Base-by-base conservation (phyloP, 2,329 filamentous ascomycete species). In the Hortaea werneckii region DNA sequence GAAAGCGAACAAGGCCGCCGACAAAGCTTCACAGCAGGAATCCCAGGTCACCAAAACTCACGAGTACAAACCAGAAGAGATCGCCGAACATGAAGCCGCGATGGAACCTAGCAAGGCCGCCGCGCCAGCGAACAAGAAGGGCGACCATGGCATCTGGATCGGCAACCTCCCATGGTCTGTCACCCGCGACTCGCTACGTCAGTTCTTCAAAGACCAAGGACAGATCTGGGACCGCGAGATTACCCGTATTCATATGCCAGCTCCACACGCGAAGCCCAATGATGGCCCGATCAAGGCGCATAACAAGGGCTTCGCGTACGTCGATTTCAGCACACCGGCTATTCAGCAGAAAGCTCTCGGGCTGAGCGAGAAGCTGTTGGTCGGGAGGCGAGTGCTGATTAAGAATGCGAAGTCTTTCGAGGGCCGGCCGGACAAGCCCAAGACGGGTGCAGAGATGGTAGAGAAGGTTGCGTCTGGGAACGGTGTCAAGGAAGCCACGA, bases 301-400 rank as follows among this genome's bases (percentile, higher is more conserved):
- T 57, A 98, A 96, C 71, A 90, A 85, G 67, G 94, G 92, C 11
- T 98, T 95, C 62, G 92, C 92, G 45, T 98, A 98, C 62, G 81
- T 98, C 53, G 94, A 98, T 64, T 95, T 98, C 62, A 72, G 79
- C 40, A 83, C 77, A 26, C 60, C 72, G 13, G 76, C 82, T 37
- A 77, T 81, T 38, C 77, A 88, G 59, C 72, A 87, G 30, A 79
- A 82, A n/a, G 89, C 88, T 40, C 76, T 95, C 52, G 83, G 80
- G 2, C 72, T 95, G 37, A 94, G 85, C n/a, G 92, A 98, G 67
- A 85, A 82, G 37, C 77, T 88, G 43, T 71, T 94, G 43, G 69
- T 74, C 37, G 83, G 85, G 12, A 82, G 92, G 44, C 82, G 83
- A 50, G 78, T 96, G 26, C 75, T 98, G 58, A 95, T 98, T 72